Evolutionary conservation across 2,329 filamentous ascomycete species (phyloP).

Genomic region (Cladosporium austrohemisphaericum): DNA sequence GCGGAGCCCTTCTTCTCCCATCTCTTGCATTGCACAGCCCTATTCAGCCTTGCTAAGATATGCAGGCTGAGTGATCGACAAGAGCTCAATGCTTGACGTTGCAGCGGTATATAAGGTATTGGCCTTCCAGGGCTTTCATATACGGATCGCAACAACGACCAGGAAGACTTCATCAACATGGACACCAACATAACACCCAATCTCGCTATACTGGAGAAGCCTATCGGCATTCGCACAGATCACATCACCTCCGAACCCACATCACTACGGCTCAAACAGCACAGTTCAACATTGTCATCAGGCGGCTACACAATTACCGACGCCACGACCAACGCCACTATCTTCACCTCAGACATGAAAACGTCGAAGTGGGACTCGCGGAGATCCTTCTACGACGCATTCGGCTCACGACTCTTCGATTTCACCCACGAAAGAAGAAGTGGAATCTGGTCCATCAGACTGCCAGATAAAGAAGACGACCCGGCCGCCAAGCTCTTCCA

Average conservation of each 20-base stretch:
- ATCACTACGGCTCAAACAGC: slow-evolving; percentile 1
- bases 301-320: slow-evolving; percentile 5
- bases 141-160: too few species aligned
- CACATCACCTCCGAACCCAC: slow-evolving; percentile 2
- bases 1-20: too few species aligned
- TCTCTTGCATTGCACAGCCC: slow-evolving; percentile 2
- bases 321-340: background rate
- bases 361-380: background rate
- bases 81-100: background rate
- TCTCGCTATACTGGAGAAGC: background rate
- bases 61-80: background rate
- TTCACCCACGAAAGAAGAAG: background rate
- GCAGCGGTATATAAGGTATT: too few species aligned
- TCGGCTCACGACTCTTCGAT: background rate
- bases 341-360: background rate
- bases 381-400: background rate
- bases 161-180: background rate
- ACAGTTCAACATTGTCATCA: background rate
- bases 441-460: slow-evolving; percentile 1
- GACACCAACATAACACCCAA: background rate
- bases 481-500: background rate
- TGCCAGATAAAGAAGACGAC: background rate
- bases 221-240: background rate
- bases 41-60: slow-evolving; percentile 1
- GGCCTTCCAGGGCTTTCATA: too few species aligned